Percentiles rank a stretch among this genome's conserved stretches.
These are phyloP conservation scores for Thymus mandschuricus DNA, from an alignment of 257 asterid genomes.

Conservation along the genomic window DNA sequence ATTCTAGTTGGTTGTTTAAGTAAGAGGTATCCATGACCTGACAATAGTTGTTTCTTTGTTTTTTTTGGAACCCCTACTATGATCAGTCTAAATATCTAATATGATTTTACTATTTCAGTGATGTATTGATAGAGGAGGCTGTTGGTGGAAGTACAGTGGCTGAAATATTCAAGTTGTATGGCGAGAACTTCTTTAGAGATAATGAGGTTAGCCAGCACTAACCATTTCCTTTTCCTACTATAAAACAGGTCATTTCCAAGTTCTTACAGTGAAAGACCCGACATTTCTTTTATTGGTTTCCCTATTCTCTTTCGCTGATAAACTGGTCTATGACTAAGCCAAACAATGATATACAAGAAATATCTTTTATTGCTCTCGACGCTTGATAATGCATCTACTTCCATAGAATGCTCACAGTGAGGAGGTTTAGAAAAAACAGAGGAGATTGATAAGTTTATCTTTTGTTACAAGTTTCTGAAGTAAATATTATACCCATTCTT, in stretches of 20 bases:
- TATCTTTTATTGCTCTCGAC: background rate
- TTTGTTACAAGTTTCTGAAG: too few relatives aligned
- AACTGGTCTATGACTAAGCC: background rate
- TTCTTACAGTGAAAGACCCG: background rate
- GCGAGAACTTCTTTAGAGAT: slow-evolving; percentile 79
- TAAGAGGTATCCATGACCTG: background rate
- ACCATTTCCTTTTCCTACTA: background rate
- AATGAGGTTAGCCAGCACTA: slow-evolving; percentile 60
- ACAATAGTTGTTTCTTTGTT: background rate
- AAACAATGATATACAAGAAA: background rate
- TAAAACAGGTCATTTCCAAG: background rate
- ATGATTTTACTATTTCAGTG: slow-evolving; percentile 49
- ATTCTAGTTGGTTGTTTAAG: slow-evolving; percentile 10
- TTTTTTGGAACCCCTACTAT: background rate
- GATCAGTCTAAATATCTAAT: background rate
- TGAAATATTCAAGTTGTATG: slow-evolving; percentile 70
- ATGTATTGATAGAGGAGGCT: slow-evolving; percentile 67
- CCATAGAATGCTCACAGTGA: background rate
- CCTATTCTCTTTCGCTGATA: background rate
- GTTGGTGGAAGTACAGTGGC: slow-evolving; percentile 70
- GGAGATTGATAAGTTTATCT: background rate
- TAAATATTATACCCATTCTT: too few relatives aligned
- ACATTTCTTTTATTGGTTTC: background rate
- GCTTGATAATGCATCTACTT: background rate
- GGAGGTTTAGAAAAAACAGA: background rate